Evolutionary conservation across 192 early-diverging fungal species (phyloP).

Genomic region (Allomyces arbusculus): DNA sequence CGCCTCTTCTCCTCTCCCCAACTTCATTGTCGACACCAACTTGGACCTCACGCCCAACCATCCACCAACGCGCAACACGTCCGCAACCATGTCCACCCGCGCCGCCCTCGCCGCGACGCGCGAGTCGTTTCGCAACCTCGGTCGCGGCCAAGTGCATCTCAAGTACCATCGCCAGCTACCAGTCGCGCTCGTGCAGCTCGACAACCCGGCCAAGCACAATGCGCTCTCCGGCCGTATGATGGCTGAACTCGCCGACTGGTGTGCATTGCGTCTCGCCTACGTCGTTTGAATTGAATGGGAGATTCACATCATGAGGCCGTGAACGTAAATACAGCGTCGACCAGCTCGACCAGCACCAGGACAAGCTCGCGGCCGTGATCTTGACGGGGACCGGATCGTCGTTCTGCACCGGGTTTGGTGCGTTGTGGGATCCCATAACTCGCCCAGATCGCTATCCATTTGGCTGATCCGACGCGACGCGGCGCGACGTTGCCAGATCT

Average conservation of each 20-base stretch:
- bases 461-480: too few species aligned
- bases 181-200: constrained; percentile 17
- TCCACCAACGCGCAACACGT: too few species aligned
- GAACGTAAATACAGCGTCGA: constrained; percentile 9
- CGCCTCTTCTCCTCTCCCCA: too few species aligned
- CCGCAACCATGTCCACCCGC: background rate
- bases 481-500: constrained; percentile 19
- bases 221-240: constrained; percentile 39
- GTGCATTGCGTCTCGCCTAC: too few species aligned
- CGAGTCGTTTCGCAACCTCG: background rate
- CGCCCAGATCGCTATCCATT: too few species aligned
- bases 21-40: too few species aligned
- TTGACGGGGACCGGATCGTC: constrained; percentile 3
- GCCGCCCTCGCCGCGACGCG: background rate
- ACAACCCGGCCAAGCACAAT: constrained; percentile 27
- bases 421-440: background rate
- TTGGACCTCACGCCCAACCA: too few species aligned
- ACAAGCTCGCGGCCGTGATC: constrained; percentile 9
- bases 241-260: constrained; percentile 26
- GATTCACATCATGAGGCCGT: too few species aligned
- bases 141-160: background rate
- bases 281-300: too few species aligned
- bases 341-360: constrained; percentile 13
- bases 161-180: background rate
- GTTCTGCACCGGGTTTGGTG: constrained; percentile 15